Evolutionary conservation across 2,329 filamentous ascomycete genomes (phyloP), one percentile per base, ranked within the genome.

Genomic region (Davidsoniella australis): DNA sequence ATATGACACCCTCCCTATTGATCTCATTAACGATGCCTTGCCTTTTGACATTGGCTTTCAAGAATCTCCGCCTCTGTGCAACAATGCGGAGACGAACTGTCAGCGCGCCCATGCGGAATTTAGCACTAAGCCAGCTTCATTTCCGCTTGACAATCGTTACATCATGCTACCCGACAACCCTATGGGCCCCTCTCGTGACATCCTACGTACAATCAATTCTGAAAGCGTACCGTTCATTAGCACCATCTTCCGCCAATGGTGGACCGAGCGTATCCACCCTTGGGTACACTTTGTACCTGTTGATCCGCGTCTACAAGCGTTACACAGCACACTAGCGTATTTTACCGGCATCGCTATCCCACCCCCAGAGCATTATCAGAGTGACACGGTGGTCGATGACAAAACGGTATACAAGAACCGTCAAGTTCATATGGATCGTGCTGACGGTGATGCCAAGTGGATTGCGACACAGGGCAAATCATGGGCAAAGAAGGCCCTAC

Each of bases 231-330:
- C 83, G 0, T 76, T 91, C 59, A 71, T 85, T 55, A 75, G 76
- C 1, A 78, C 78, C 0, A 68, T 89, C 5, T 89, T 88, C 62
- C 73, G 77, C 20, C 78, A 85, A 58, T 93, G 85, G 85, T 85
- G 80, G 62, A 81, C 84, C 52, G 77, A 80, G 45, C 75, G 85
- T 5, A 63, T 91, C 14, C 73, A 71, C 51, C 75, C 85, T 0
- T 93, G 85, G 85, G 66, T 80, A 41, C 85, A 93, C 60, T 91
- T 86, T 57, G 79, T 89, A 1, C 85, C 85, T 7, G 64, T 88
- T 14, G 85, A 91, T 59, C 56, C 81, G 1, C 72, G 85, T 2
- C 76, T 83, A 17, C 82, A 87, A 53, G 82, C 75, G 1, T 64
- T 91, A 39, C 85, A 83, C 67, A 78, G 76, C 54, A 85, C 80